Percentiles rank a stretch among this genome's conserved stretches.
These are phyloP conservation scores for Fomitopsis serialis DNA, from an alignment of 768 basidiomycete species.

Conservation along the genomic window DNA sequence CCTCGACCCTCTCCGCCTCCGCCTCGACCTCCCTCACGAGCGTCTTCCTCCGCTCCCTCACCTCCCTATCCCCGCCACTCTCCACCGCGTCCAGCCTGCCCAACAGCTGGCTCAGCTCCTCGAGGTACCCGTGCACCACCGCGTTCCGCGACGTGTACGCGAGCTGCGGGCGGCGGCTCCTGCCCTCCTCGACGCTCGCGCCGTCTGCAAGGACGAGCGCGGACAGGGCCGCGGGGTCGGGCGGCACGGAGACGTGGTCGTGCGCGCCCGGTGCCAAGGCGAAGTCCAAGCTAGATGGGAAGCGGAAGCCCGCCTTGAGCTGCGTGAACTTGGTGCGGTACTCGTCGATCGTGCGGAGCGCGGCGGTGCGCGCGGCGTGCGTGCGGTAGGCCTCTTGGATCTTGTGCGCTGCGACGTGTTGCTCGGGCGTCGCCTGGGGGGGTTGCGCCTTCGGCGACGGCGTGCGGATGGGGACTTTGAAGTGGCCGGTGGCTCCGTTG, in stretches of 20 bases:
- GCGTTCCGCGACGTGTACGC: conserved; percentile 60
- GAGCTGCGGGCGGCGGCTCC: conserved; percentile 32
- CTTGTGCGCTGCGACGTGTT: conserved; percentile 29
- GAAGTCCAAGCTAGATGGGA: conserved; percentile 46
- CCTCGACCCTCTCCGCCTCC: conserved; percentile 51
- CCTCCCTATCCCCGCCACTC: conserved; percentile 49
- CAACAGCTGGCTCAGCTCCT: conserved; percentile 58
- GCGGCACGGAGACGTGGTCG: conserved; percentile 16
- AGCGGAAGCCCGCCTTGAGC: conserved; percentile 36
- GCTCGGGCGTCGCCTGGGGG: conserved; percentile 10
- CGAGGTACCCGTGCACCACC: conserved; percentile 54
- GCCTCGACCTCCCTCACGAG: conserved; percentile 55
- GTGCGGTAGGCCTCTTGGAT: conserved; percentile 46
- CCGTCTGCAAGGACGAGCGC: conserved; percentile 3
- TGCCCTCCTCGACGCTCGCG: neutral
- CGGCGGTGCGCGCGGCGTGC: conserved; percentile 22
- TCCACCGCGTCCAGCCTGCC: conserved; percentile 63
- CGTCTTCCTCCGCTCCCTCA: conserved; percentile 45
- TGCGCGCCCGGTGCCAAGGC: conserved; percentile 4
- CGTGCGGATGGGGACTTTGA: conserved; percentile 4
- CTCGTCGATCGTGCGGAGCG: conserved; percentile 35
- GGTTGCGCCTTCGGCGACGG: conserved; percentile 2
- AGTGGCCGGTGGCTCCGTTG: neutral
- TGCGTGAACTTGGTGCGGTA: conserved; percentile 39
- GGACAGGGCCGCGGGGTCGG: conserved; percentile 16